These are phyloP conservation scores for Tetracladium maxilliforme DNA, from an alignment of 2,329 filamentous ascomycete genomes.

Conservation along the genomic window DNA sequence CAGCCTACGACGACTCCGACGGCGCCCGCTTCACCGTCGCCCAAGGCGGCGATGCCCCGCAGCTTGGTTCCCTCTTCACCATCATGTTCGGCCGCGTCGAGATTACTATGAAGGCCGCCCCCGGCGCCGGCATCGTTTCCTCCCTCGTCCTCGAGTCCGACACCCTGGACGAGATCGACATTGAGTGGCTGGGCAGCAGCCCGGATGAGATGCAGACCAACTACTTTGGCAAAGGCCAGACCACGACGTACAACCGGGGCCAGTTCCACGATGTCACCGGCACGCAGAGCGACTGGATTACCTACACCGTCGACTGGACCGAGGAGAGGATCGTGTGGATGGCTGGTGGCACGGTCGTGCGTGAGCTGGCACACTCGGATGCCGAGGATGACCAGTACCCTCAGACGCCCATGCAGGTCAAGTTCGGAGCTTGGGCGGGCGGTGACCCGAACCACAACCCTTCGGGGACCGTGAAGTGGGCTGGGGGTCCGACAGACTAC, in stretches of 20 bases:
- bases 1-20: conserved; percentile 60
- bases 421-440: conserved; percentile 83
- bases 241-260: conserved; percentile 74
- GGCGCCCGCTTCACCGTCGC: conserved; percentile 73
- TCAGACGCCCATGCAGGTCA: conserved; percentile 90
- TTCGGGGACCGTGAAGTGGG: conserved; percentile 78
- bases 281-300: conserved; percentile 67
- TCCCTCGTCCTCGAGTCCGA: conserved; percentile 86
- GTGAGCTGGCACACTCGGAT: conserved; percentile 55
- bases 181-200: conserved; percentile 84
- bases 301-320: conserved; percentile 88
- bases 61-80: conserved; percentile 84
- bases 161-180: conserved; percentile 87
- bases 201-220: conserved; percentile 77
- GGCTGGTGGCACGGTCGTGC: conserved; percentile 63
- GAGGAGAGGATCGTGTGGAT: conserved; percentile 73
- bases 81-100: conserved; percentile 98
- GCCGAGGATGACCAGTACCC: conserved; percentile 69
- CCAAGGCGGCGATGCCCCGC: conserved; percentile 67
- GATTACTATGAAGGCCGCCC: conserved; percentile 70
- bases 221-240: conserved; percentile 90
- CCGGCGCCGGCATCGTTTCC: conserved; percentile 84
- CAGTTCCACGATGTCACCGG: conserved; percentile 55
- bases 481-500: conserved; percentile 76
- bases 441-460: conserved; percentile 65